Evolutionary conservation across 768 basidiomycete species (phyloP), one percentile per base, ranked within the genome.

Genomic region (Collybia mongolica): DNA sequence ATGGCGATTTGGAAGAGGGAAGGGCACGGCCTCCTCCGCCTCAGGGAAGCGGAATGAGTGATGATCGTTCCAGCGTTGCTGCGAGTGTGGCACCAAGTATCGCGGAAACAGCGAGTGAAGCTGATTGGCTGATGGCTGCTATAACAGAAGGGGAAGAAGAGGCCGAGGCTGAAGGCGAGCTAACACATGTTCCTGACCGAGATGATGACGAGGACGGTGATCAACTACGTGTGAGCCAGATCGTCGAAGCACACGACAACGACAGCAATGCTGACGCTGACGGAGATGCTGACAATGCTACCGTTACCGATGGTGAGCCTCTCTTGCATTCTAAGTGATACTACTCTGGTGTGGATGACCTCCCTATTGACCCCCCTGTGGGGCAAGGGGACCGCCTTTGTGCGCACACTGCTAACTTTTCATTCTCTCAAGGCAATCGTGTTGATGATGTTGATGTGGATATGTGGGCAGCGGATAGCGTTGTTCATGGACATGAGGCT

Each of bases 91-190:
- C 80, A 44, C 82, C 81, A 40, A 90, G 87, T 59, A 80, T 77
- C 48, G 81, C 88, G 44, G 86, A 88, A 57, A 85, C 86, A 44
- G 76, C 81, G 28, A 89, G 87, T 67, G 90, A 92, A 65, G 84
- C 76, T 46, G 90, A 92, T 68, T 92, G 90, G 90, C 74, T 91
- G 38, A 91, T 92, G 90, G 90, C 88, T 64, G 89, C 90, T 45
- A 92, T 91, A 59, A 84, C 78, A 49, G 86, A 84, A 64, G 84
- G 80, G 58, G 84, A 83, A 59, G 83, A 72, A 49, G 85, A 82
- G 51, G 77, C 64, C n/a, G 74, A 72, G 48, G 62, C 68, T n/a
- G 71, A 63, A n/a, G 61, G 59, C 50, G 69, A 72, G 53, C 68
- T 72, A 62, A 73, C 74, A 51, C 63, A 57, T 54, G 66, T 56